Evolutionary conservation across 805 yeast genomes (phyloP), one percentile per base, ranked within the genome.

Genomic region (Kazachstania africana): DNA sequence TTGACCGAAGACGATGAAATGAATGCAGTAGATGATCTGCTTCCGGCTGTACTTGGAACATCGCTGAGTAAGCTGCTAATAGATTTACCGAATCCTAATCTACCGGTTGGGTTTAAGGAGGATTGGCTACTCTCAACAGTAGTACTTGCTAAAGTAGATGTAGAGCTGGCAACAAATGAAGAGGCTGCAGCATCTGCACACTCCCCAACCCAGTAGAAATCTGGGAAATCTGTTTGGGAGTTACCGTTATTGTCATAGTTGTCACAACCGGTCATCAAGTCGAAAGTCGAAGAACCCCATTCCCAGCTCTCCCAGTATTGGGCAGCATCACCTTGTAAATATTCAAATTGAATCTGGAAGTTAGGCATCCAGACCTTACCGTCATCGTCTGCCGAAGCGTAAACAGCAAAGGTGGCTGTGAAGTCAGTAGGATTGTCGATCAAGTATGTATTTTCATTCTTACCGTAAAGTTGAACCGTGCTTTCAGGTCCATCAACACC

Each of bases 191-290:
- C 22, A 19, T 19, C 10, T 10, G 6, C 10, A 19, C 22, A 19
- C 10, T 19, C 22, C 9, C 9, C 22, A 19, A 8, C 13, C 49
- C 48, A 46, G 28, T 30, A 35, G 26, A 22, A 44, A 8, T 43
- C 45, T 12, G 49, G 42, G 26, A 46, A 35, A 31, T 38, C 37
- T 4, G 47, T 40, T 30, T 42, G 43, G 10, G 50, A 42, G 20
- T 39, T 35, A 4, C 41, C 44, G 24, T 39, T 34, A 20, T 35
- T 36, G 23, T 43, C 48, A 19, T 28, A 27, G 15, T 34, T 34
- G 24, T 32, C 31, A 32, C 51, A 46, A 17, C 49, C 50, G 18
- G 44, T 40, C 15, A 23, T 26, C 31, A 46, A 28, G 26, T 42
- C 40, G 15, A 45, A 46, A 1, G 40, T 25, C 4, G 36, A 27